Percentiles rank a stretch among this genome's conserved stretches.
Conservation (phyloP, 139 green algal genomes). For the Astrephomene gubernaculifera region DNA sequence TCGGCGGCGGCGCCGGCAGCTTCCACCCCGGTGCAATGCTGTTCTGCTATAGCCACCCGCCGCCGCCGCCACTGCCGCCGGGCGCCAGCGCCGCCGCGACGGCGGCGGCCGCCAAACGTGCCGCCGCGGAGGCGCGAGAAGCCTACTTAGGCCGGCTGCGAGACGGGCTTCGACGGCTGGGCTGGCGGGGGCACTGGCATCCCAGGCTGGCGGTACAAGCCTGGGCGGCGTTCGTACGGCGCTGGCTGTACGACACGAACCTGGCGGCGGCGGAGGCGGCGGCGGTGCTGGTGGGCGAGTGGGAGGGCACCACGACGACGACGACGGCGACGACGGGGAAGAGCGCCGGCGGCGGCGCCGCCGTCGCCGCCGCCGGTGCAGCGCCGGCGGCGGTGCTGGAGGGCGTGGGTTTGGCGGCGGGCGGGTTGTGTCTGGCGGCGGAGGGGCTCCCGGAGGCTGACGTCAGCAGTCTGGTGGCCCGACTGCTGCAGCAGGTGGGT, state of each 20-base stretch:
- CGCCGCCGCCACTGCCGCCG: constrained; percentile 36
- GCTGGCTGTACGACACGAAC: constrained; percentile 37
- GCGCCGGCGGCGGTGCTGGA: constrained; percentile 27
- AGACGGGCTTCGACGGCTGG: constrained; percentile 25
- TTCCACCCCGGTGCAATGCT: constrained; percentile 22
- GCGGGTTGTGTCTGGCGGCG: constrained; percentile 10
- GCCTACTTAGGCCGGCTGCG: constrained; percentile 12
- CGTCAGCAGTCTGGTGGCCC: background rate
- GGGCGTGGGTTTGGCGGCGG: constrained; percentile 29
- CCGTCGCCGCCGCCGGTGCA: background rate
- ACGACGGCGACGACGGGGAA: background rate
- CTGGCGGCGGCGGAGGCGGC: constrained; percentile 14
- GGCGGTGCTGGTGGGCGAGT: constrained; percentile 22
- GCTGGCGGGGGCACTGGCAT: constrained; percentile 13
- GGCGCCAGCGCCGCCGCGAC: constrained; percentile 16
- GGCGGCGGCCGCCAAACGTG: constrained; percentile 36
- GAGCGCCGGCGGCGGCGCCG: background rate
- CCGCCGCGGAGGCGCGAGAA: background rate
- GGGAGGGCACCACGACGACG: constrained; percentile 3
- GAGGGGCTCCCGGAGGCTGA: constrained; percentile 33
- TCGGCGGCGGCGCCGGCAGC: background rate
- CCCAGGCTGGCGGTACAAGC: constrained; percentile 2
- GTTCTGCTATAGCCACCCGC: constrained; percentile 38
- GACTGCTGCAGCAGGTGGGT: constrained; percentile 28
- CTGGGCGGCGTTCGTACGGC: constrained; percentile 23